Evolutionary conservation across 345 rosid species (phyloP), one percentile per base, ranked within the genome.

Genomic region (Hibiscus tridactylites): DNA sequence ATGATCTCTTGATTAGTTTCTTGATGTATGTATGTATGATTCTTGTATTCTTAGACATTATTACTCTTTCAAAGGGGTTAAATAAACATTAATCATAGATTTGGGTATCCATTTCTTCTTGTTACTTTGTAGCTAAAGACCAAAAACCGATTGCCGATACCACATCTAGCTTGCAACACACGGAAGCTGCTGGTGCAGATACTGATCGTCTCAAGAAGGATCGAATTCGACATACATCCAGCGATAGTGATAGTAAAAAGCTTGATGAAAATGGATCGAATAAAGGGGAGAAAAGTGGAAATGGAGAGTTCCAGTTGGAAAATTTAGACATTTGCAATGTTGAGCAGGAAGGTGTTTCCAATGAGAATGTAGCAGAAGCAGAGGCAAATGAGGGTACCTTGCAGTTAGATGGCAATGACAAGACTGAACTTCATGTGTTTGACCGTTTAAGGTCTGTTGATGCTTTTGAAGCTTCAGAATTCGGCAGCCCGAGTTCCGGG

Each of bases 41-140:
- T 21, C 21, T 21, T 64, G 13, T 11, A 19, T 19, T 19, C 50
- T 39, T 64, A 39, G 68, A 64, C 52, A 64, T 64, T 10, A 64
- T 64, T 39, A 39, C 44, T 39, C 44, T 39, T 39, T 39, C 44
- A 39, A 39, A 39, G 10, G 8, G 44, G 44, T 39, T 39, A 39
- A 8, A 8, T 39, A 39, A 39, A 39, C 44, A 39, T 5, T 10
- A 17, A 17, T 39, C 16, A 19, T 42, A 42, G 31, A 19, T 8
- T n/a, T 62, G 68, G 47, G 12, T 17, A 39, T 67, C 21, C 53
- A 10, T 15, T 50, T 50, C 56, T 50, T 50, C 56, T 50, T 16
- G 56, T 50, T 50, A 50, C n/a, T 13, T 10, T 81, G 74, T 88
- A 90, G 97, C 85, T 0, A 93, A 93, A 84, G 72, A 28, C 42